Evolutionary conservation across 2,329 filamentous ascomycete species (phyloP).

Genomic region (Metarhizium robertsii): DNA sequence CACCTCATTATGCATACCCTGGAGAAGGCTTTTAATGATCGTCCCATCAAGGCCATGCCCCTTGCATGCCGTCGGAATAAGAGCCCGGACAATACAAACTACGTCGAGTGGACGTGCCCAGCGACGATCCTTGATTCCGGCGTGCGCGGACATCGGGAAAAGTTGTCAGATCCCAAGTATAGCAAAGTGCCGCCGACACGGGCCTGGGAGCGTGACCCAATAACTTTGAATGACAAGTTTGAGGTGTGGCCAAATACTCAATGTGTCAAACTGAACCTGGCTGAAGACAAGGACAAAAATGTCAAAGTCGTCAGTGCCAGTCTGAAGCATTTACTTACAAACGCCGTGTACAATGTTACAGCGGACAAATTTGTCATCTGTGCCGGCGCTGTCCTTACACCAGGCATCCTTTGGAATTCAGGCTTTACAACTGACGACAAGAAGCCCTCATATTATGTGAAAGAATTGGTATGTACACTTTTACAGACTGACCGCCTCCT

Average conservation of each 20-base stretch:
- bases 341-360: background rate
- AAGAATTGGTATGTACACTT: too few relatives aligned
- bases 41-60: background rate
- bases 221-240: background rate
- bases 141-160: background rate
- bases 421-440: background rate
- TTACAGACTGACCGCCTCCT: too few relatives aligned
- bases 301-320: background rate
- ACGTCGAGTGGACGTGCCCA: background rate
- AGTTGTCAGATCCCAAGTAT: background rate
- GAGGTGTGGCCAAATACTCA: background rate
- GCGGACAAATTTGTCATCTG: background rate
- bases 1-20: background rate
- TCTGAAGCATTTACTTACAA: background rate
- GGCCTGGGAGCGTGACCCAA: too few relatives aligned
- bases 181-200: background rate
- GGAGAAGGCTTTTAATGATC: background rate
- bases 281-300: background rate
- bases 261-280: background rate
- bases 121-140: background rate
- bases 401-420: background rate
- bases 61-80: background rate
- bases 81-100: background rate
- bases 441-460: background rate
- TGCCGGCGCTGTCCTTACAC: background rate